phyloP scores from a whole-genome alignment of 2,329 filamentous ascomycete genomes.

The Fusarium sp. region DNA sequence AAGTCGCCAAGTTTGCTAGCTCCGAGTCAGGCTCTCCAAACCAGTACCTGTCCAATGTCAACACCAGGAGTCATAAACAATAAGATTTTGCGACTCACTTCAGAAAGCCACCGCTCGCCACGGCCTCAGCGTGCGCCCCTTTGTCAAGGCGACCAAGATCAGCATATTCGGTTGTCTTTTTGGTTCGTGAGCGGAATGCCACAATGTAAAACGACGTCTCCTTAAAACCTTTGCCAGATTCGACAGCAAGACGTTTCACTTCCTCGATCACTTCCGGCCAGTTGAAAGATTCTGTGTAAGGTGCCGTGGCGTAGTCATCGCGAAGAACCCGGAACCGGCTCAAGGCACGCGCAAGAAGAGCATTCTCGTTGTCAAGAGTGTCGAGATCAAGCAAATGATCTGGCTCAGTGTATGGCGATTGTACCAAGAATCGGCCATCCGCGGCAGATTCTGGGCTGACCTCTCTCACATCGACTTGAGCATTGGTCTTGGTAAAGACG shows the following conservation, averaged over 20 bases:
- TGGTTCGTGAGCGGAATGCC: slow-evolving; percentile 80
- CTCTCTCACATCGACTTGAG: slow-evolving; percentile 42
- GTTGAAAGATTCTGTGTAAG: slow-evolving; percentile 80
- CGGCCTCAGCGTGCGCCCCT: slow-evolving; percentile 81
- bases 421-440: slow-evolving; percentile 58
- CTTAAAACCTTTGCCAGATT: slow-evolving; percentile 63
- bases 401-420: slow-evolving; percentile 78
- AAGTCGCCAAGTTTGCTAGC: slow-evolving; percentile 83
- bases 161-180: slow-evolving; percentile 70
- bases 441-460: slow-evolving; percentile 23
- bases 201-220: slow-evolving; percentile 81
- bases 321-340: slow-evolving; percentile 68
- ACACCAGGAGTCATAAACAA: slow-evolving; percentile 6
- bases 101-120: slow-evolving; percentile 79
- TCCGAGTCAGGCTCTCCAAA: slow-evolving; percentile 78
- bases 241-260: slow-evolving; percentile 61
- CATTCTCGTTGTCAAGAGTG: slow-evolving; percentile 70
- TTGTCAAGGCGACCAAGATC: slow-evolving; percentile 78
- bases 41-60: slow-evolving; percentile 72
- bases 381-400: slow-evolving; percentile 78
- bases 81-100: slow-evolving; percentile 62
- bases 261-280: slow-evolving; percentile 70
- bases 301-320: slow-evolving; percentile 77
- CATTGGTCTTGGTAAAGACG: slow-evolving; percentile 40
- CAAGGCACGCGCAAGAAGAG: slow-evolving; percentile 76